These are phyloP conservation scores for Ganoderma boninense DNA, from an alignment of 1,284 basidiomycete genomes.

Conservation along the genomic window DNA sequence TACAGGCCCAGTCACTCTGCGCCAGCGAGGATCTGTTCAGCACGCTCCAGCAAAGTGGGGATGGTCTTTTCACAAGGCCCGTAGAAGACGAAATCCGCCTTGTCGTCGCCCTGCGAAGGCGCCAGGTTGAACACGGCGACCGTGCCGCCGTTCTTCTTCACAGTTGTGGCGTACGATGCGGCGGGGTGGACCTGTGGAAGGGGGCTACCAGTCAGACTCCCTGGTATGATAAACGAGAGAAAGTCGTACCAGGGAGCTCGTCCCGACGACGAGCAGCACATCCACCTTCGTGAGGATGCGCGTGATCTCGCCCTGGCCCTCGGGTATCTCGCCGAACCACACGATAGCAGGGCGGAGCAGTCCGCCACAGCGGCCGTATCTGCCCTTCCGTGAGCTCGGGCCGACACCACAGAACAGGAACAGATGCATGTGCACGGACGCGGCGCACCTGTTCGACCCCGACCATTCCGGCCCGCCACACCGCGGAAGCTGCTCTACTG, in stretches of 20 bases:
- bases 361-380: slow-evolving; percentile 45
- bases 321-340: slow-evolving; percentile 65
- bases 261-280: slow-evolving; percentile 65
- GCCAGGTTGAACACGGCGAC: slow-evolving; percentile 56
- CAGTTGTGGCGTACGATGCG: slow-evolving; percentile 42
- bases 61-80: slow-evolving; percentile 47
- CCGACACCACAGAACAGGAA: background rate
- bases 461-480: slow-evolving; percentile 32
- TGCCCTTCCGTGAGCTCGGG: slow-evolving; percentile 19
- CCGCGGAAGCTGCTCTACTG: slow-evolving; percentile 42
- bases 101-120: slow-evolving; percentile 38
- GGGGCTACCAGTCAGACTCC: slow-evolving; percentile 36
- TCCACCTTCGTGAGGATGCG: slow-evolving; percentile 54
- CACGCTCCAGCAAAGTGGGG: slow-evolving; percentile 10
- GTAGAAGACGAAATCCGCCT: slow-evolving; percentile 48
- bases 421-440: too few relatives aligned
- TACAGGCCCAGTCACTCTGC: too few relatives aligned
- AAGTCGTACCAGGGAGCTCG: slow-evolving; percentile 58
- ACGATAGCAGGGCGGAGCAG: slow-evolving; percentile 65
- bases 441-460: slow-evolving; percentile 2
- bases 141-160: slow-evolving; percentile 32
- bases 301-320: slow-evolving; percentile 51
- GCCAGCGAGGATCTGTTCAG: background rate
- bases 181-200: slow-evolving; percentile 44
- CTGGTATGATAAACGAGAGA: background rate